A percentile compares a stretch with the other conserved stretches of the same genome.
Evolutionary conservation across 768 basidiomycete genomes (phyloP).

Genomic region (Boletus fagicola): DNA sequence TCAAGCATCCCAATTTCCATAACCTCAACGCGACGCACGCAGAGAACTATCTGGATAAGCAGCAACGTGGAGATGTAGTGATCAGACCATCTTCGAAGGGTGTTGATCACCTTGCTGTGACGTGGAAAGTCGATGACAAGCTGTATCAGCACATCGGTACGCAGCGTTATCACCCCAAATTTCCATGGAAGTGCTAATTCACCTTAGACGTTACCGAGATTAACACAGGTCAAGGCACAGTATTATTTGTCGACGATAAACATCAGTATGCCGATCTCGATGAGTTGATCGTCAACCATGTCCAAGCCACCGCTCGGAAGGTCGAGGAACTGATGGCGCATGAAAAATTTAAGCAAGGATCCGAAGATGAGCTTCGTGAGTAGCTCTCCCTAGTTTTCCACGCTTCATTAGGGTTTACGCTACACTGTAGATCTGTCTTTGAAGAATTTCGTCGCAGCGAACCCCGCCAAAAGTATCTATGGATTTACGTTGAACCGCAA

Average conservation of each 20-base stretch:
- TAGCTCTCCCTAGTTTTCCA: conserved; percentile 13
- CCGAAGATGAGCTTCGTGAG: conserved; percentile 90
- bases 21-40: conserved; percentile 90
- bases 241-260: conserved; percentile 69
- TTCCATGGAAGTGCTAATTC: conserved; percentile 7
- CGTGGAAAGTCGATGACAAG: conserved; percentile 98
- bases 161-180: conserved; percentile 23
- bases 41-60: conserved; percentile 83
- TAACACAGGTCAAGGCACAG: conserved; percentile 68
- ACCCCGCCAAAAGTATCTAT: conserved; percentile 93
- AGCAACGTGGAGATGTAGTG: conserved; percentile 93
- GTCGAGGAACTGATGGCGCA: conserved; percentile 94
- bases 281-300: conserved; percentile 94
- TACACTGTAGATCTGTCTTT: conserved; percentile 68
- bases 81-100: conserved; percentile 97
- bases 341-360: conserved; percentile 89
- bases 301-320: conserved; percentile 89
- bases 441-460: conserved; percentile 88
- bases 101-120: conserved; percentile 88
- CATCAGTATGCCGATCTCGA: conserved; percentile 93
- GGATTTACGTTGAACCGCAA: conserved; percentile 91
- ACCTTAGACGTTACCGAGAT: conserved; percentile 73
- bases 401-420: neutral
- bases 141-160: conserved; percentile 95
- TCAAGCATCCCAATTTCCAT: conserved; percentile 98